Percentiles rank a stretch among this genome's conserved stretches.
phyloP scores from a whole-genome alignment of 163 green algal genomes.

The Trebouxiophyceae sp. region DNA sequence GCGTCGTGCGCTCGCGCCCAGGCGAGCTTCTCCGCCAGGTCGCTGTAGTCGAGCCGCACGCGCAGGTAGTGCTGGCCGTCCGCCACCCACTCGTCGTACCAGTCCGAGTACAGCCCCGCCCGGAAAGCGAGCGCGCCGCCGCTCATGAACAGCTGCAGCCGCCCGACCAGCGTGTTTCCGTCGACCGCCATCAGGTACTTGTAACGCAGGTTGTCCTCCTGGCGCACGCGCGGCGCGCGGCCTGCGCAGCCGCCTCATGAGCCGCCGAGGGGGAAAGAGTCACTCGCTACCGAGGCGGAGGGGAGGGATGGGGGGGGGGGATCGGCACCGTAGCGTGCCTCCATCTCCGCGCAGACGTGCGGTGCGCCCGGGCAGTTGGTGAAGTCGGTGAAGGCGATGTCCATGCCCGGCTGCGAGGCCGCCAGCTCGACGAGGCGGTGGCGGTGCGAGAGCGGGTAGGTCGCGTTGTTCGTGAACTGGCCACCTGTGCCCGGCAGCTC shows the following conservation, averaged over 20 bases:
- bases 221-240: background rate
- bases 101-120: slow-evolving; percentile 8
- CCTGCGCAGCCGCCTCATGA: background rate
- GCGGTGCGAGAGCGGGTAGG: slow-evolving; percentile 1
- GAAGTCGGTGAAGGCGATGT: background rate
- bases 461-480: background rate
- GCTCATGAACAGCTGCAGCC: background rate
- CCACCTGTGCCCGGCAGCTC: background rate
- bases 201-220: background rate
- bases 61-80: slow-evolving; percentile 5
- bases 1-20: slow-evolving; percentile 6
- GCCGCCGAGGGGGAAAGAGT: too few species aligned
- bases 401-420: background rate
- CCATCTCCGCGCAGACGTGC: background rate
- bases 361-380: background rate
- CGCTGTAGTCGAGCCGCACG: slow-evolving; percentile 7
- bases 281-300: too few species aligned
- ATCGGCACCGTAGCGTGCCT: background rate
- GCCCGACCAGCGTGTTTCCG: slow-evolving; percentile 12
- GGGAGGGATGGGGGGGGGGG: too few species aligned
- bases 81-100: slow-evolving; percentile 8
- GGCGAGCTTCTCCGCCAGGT: background rate
- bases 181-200: slow-evolving; percentile 9
- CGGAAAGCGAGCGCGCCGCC: background rate
- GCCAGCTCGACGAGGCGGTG: slow-evolving; percentile 2